Evolutionary conservation across 140 eudicot species (phyloP), one percentile per base, ranked within the genome.

Genomic region (Ambrosia hybrid): DNA sequence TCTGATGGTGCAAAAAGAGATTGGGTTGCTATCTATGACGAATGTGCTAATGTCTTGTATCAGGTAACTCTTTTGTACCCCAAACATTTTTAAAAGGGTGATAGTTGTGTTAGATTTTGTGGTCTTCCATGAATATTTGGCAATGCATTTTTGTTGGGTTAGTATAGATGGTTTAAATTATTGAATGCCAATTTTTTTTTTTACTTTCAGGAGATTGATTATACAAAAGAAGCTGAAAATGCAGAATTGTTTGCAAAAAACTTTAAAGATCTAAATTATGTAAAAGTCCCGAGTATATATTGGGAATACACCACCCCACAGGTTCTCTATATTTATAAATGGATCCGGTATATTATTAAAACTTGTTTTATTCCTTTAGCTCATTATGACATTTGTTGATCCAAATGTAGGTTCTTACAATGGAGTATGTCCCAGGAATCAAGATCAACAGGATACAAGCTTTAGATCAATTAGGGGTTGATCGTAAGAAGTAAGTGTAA

Each of bases 1-100:
- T 93, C 98, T 49, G 98, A 93, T 79, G 98, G 98, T 73, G 98
- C 98, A 64, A 93, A 93, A 77, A 93, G 98, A 82, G 98, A 93
- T 67, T 93, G 98, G 98, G 98, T 93, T 77, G 97, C 98, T 72
- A 93, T 93, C 70, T 93, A 93, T 71, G 98, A 93, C 72, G 98
- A 93, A 79, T 93, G 98, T 71, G 98, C 98, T 51, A 93, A 78
- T 86, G 98, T 93, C 71, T 82, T 93, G 64, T 93, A 93, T 71
- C 94, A 92, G 92, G 98, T 89, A 67, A 74, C 72, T 43, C 11
- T 70, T 62, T 75, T 65, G 2, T 68, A 39, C 45, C 52, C 15
- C 61, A 33, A 52, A 68, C 17, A 66, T 51, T 41, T 9, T 67
- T 8, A 13, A 68, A 39, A 45, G 2, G 21, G 34, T 43, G 68